A percentile compares a stretch with the other conserved stretches of the same genome.
These are phyloP conservation scores for Saccharomyces hybrid DNA, from an alignment of 1,139 yeast genomes.

Conservation along the genomic window DNA sequence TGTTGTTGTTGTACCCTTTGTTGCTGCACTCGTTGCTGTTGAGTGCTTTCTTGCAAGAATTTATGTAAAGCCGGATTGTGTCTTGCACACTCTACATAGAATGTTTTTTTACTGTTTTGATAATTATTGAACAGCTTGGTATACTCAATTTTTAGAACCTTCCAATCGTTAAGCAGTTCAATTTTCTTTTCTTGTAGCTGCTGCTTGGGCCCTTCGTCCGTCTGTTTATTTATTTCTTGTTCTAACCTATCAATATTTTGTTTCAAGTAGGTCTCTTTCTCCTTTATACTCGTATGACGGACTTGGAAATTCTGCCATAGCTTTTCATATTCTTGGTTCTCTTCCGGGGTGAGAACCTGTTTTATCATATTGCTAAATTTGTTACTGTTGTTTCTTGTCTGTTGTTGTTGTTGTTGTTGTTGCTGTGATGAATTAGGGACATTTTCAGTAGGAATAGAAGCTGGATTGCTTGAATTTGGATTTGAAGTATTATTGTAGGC, in stretches of 20 bases:
- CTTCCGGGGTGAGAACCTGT: conserved; percentile 29
- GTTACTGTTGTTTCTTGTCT: conserved; percentile 4
- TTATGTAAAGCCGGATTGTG: conserved; percentile 29
- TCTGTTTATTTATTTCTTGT: conserved; percentile 26
- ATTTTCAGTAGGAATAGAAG: neutral
- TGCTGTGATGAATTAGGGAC: conserved; percentile 1
- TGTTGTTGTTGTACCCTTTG: conserved; percentile 19
- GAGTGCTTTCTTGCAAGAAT: conserved; percentile 26
- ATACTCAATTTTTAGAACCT: conserved; percentile 22
- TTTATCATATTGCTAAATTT: conserved; percentile 24
- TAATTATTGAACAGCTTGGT: conserved; percentile 25
- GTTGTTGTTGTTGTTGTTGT: conserved; percentile 9
- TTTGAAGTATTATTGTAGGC: conserved; percentile 20
- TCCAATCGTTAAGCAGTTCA: conserved; percentile 24
- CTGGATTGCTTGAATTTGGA: conserved; percentile 9
- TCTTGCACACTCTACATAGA: conserved; percentile 32
- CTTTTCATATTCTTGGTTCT: conserved; percentile 29
- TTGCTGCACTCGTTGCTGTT: conserved; percentile 22
- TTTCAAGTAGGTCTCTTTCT: conserved; percentile 28
- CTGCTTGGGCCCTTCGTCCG: conserved; percentile 22
- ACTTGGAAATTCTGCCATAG: conserved; percentile 30
- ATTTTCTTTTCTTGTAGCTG: conserved; percentile 27
- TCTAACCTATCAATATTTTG: conserved; percentile 28
- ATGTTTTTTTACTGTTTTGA: conserved; percentile 28
- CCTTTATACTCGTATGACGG: conserved; percentile 27